These are phyloP conservation scores for Verticillium nubilum DNA, from an alignment of 2,329 filamentous ascomycete species.

Conservation along the genomic window DNA sequence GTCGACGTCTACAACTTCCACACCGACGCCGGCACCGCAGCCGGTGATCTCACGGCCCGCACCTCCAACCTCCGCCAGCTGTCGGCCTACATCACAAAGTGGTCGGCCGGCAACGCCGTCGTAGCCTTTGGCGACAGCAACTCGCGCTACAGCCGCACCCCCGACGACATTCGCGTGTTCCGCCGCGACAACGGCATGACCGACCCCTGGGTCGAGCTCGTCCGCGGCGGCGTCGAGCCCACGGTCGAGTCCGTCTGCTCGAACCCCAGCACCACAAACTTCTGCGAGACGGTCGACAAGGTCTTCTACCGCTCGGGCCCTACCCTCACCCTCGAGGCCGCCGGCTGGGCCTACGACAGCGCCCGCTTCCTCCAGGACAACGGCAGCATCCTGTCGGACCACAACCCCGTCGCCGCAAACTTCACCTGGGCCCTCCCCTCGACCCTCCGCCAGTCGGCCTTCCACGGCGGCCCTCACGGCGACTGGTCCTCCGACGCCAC, in stretches of 20 bases:
- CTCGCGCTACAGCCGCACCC: conserved; percentile 53
- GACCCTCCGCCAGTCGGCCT: conserved; percentile 35
- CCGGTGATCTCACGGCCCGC: conserved; percentile 49
- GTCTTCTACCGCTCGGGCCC: conserved; percentile 52
- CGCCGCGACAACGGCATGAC: conserved; percentile 44
- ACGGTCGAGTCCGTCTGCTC: conserved; percentile 41
- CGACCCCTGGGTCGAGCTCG: conserved; percentile 56
- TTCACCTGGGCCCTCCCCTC: conserved; percentile 37
- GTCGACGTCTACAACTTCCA: conserved; percentile 64
- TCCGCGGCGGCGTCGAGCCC: conserved; percentile 40
- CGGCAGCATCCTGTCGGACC: conserved; percentile 55
- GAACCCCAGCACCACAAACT: conserved; percentile 48
- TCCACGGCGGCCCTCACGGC: conserved; percentile 43
- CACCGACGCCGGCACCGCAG: conserved; percentile 55
- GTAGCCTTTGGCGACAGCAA: conserved; percentile 63
- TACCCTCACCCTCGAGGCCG: conserved; percentile 40
- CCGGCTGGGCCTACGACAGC: conserved; percentile 49
- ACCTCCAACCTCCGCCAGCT: conserved; percentile 55
- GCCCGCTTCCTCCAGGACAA: conserved; percentile 50
- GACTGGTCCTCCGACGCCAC: conserved; percentile 52
- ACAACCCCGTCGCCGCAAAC: conserved; percentile 58
- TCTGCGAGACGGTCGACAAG: conserved; percentile 65
- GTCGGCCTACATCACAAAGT: conserved; percentile 47
- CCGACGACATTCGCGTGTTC: conserved; percentile 47
- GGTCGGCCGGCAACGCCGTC: conserved; percentile 55